Evolutionary conservation across 257 asterid genomes (phyloP).

Genomic region (Salvia miltiorrhiza): DNA sequence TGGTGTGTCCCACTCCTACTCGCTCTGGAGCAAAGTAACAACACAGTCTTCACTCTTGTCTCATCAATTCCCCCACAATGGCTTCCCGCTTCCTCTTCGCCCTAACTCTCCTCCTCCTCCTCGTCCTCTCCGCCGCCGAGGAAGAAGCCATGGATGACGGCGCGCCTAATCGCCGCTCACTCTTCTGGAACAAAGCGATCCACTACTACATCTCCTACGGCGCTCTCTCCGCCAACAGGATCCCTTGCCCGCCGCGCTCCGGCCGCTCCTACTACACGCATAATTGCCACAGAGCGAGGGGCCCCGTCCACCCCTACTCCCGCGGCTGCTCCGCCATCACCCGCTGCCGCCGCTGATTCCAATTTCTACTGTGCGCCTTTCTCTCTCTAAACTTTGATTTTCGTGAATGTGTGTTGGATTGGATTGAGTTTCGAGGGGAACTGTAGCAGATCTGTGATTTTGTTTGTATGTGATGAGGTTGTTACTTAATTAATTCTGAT

Average conservation of each 20-base stretch:
- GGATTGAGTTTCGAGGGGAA: neutral
- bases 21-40: slow-evolving; percentile 18
- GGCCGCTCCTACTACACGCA: slow-evolving; percentile 87
- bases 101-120: slow-evolving; percentile 23
- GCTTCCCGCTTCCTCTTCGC: slow-evolving; percentile 22
- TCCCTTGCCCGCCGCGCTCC: slow-evolving; percentile 83
- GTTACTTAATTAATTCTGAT: neutral
- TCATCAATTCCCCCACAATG: slow-evolving; percentile 19
- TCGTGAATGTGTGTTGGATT: neutral
- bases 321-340: slow-evolving; percentile 92
- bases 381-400: neutral
- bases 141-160: slow-evolving; percentile 17
- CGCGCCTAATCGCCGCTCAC: slow-evolving; percentile 41
- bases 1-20: too few relatives aligned
- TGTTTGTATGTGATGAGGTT: neutral
- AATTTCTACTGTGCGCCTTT: neutral
- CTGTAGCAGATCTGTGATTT: neutral
- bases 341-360: slow-evolving; percentile 55
- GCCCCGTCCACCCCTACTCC: slow-evolving; percentile 69
- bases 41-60: neutral
- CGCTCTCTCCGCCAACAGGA: slow-evolving; percentile 63
- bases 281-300: slow-evolving; percentile 56
- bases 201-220: slow-evolving; percentile 75
- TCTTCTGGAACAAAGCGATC: slow-evolving; percentile 50
- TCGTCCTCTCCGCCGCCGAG: slow-evolving; percentile 23